A percentile compares a stretch with the other conserved stretches of the same genome.
Evolutionary conservation across 352 stramenopile species (phyloP).

Genomic region (Elongisporangium prolatum): DNA sequence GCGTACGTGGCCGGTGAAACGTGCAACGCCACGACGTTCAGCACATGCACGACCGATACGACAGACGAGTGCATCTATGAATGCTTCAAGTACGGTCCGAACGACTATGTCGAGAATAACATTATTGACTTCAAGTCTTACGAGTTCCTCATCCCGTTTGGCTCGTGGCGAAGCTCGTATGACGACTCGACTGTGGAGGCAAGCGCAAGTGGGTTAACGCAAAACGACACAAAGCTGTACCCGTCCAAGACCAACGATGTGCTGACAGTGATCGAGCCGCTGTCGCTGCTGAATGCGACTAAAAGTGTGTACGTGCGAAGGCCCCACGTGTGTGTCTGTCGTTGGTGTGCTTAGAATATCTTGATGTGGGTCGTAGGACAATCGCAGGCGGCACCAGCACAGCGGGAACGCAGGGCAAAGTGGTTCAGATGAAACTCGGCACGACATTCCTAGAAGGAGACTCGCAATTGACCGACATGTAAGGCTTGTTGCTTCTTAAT

Average conservation of each 20-base stretch:
- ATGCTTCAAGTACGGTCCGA: slow-evolving; percentile 37
- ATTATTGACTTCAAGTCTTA: slow-evolving; percentile 43
- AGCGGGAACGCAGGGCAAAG: slow-evolving; percentile 33
- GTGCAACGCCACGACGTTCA: slow-evolving; percentile 21
- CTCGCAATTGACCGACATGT: slow-evolving; percentile 37
- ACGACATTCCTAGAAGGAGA: slow-evolving; percentile 26
- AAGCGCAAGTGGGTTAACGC: background rate
- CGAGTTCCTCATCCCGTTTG: slow-evolving; percentile 60
- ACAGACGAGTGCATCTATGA: slow-evolving; percentile 34
- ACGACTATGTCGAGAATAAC: slow-evolving; percentile 39
- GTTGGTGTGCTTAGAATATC: background rate
- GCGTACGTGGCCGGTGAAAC: slow-evolving; percentile 25
- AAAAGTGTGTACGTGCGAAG: slow-evolving; percentile 22
- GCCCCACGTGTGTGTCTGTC: background rate
- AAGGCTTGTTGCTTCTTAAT: slow-evolving; percentile 7
- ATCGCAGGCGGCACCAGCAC: slow-evolving; percentile 45
- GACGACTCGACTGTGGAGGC: slow-evolving; percentile 9
- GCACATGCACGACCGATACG: slow-evolving; percentile 16
- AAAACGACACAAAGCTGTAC: slow-evolving; percentile 20
- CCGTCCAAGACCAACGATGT: slow-evolving; percentile 31
- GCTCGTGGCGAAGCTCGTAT: slow-evolving; percentile 23
- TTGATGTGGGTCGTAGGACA: slow-evolving; percentile 14
- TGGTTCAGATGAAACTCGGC: slow-evolving; percentile 31
- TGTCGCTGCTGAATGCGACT: slow-evolving; percentile 23
- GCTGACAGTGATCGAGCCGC: slow-evolving; percentile 23